Base-by-base conservation (phyloP, 495 filamentous ascomycete species). In the Podospora sp. region DNA sequence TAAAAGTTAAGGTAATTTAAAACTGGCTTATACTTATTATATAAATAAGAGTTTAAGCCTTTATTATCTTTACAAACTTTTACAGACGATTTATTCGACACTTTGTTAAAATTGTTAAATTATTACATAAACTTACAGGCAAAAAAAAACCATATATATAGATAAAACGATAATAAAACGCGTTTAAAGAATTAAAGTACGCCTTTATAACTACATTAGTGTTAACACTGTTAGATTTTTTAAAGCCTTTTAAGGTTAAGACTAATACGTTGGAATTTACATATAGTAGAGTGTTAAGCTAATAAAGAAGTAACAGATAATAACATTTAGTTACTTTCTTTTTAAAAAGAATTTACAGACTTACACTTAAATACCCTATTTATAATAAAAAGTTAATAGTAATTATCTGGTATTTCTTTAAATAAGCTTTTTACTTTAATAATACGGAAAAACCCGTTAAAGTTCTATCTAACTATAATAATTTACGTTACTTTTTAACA, bases 351-450 rank as follows among this genome's bases (percentile, higher is more conserved):
- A 35, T 68, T n/a, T 51, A 24, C 1, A 33, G 9, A 21, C 21
- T 35, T 0, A 60, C 73, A 40, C 35, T 49, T 7, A 73, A 76
- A 53, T 76, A 76, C 58, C 6, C 26, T 2, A 75, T 72, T 8
- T 62, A 75, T 24, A 57, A 75, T 51, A 76, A 75, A 21, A 53
- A 67, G 24, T 36, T 66, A 1, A 36, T 69, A 20, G 25, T 36
- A 12, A 55, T 68, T 40, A 56, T 70, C 5, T 20, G 62, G 12
- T 20, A 18, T 6, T 65, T 61, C 18, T 56, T 63, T 6, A 35
- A 72, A 46, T 70, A 33, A 50, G 35, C 29, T 4, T 51, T 16
- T 0, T 56, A 63, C 18, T 27, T 71, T 0, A 27, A 12, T 4
- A 49, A 61, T 20, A 62, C 21, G 25, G 20, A 56, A 25, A 9